A percentile compares a stretch with the other conserved stretches of the same genome.
These are phyloP conservation scores for Euphrasia arctica DNA, from an alignment of 305 asterid genomes.

Conservation along the genomic window DNA sequence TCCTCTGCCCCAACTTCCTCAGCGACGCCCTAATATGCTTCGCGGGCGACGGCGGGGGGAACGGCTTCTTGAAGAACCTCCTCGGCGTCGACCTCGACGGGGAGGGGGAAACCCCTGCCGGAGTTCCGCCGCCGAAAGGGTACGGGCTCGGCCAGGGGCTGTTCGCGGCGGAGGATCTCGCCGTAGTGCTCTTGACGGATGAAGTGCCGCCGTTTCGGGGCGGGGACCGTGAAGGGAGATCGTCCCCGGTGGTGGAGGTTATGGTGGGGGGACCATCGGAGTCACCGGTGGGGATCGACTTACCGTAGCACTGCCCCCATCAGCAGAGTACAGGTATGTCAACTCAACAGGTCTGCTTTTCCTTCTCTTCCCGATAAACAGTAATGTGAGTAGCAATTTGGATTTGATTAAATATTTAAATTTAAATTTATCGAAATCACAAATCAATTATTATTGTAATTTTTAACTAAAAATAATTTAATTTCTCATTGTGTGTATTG, in stretches of 20 bases:
- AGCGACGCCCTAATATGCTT: conserved; percentile 92
- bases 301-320: conserved; percentile 95
- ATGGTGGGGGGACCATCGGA: conserved; percentile 35
- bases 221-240: conserved; percentile 30
- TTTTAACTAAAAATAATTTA: too few species aligned
- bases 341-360: conserved; percentile 26
- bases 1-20: conserved; percentile 68
- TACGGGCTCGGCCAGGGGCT: conserved; percentile 90
- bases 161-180: conserved; percentile 61
- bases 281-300: conserved; percentile 72
- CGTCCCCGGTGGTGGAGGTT: conserved; percentile 30
- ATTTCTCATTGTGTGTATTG: too few species aligned
- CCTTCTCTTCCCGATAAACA: conserved; percentile 24
- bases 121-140: conserved; percentile 48
- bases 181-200: conserved; percentile 57
- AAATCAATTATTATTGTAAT: too few species aligned
- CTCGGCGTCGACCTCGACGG: conserved; percentile 90
- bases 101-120: conserved; percentile 68
- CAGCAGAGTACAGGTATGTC: conserved; percentile 29
- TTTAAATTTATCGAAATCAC: too few species aligned
- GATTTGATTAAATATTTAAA: too few species aligned
- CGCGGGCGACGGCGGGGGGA: conserved; percentile 95
- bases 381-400: too few species aligned
- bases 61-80: conserved; percentile 72
- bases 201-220: conserved; percentile 34